Evolutionary conservation across 225 moss, liverwort and hornwort genomes (phyloP).

Genomic region (Asterella californica): DNA sequence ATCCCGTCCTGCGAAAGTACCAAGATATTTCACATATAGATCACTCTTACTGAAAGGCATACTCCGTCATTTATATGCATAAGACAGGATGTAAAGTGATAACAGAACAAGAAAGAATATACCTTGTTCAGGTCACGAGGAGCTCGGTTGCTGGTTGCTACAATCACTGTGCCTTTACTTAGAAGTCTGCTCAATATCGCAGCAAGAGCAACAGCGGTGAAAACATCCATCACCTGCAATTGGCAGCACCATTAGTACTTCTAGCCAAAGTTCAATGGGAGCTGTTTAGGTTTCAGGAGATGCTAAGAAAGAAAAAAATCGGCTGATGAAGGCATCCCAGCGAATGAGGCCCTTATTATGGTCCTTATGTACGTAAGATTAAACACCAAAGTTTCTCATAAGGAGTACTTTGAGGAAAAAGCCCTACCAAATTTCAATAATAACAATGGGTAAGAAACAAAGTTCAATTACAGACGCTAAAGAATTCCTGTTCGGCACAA

Average conservation of each 20-base stretch:
- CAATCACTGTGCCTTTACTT: conserved; percentile 72
- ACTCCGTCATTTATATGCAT: background rate
- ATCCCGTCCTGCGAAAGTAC: conserved; percentile 61
- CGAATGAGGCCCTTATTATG: background rate
- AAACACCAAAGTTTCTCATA: background rate
- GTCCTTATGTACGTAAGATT: too few relatives aligned
- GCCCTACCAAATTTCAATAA: background rate
- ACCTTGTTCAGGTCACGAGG: conserved; percentile 85
- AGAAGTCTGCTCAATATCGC: conserved; percentile 76
- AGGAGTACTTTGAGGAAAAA: background rate
- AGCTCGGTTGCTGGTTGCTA: conserved; percentile 92
- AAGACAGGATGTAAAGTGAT: background rate
- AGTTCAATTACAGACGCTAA: background rate
- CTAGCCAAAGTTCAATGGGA: background rate
- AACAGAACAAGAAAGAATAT: background rate
- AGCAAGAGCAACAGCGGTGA: conserved; percentile 85
- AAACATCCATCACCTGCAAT: conserved; percentile 84
- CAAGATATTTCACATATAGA: background rate
- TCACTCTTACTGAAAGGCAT: background rate
- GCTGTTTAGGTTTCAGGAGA: background rate
- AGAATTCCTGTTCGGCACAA: background rate
- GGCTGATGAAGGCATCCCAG: too few relatives aligned
- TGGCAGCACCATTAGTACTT: background rate
- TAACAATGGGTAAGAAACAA: background rate
- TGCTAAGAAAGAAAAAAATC: background rate